These are phyloP conservation scores for Ustilago lituana DNA, from an alignment of 1,284 basidiomycete species.

Conservation along the genomic window DNA sequence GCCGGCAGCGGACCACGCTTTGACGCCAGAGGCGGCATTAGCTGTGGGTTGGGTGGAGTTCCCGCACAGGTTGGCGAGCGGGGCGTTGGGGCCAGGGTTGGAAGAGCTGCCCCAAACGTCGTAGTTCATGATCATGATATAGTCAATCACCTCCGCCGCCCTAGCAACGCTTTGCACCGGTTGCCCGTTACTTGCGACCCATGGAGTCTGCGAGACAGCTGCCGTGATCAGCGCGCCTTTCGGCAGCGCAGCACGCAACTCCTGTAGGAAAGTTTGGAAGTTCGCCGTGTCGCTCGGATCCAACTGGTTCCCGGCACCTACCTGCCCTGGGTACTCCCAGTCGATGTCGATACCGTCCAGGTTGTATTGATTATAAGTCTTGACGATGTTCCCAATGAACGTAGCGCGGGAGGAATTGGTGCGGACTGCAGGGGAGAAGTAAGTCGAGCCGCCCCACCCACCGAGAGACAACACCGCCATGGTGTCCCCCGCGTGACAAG, in stretches of 20 bases:
- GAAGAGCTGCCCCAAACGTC: constrained; percentile 55
- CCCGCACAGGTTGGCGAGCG: constrained; percentile 58
- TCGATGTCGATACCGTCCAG: constrained; percentile 74
- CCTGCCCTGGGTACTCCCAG: constrained; percentile 69
- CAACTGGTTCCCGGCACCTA: constrained; percentile 57
- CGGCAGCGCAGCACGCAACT: constrained; percentile 68
- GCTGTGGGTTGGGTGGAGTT: constrained; percentile 56
- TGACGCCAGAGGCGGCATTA: constrained; percentile 54
- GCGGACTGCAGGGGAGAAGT: constrained; percentile 52
- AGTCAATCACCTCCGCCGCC: constrained; percentile 48
- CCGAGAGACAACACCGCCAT: constrained; percentile 56
- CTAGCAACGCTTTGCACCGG: constrained; percentile 48
- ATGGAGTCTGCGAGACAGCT: constrained; percentile 46
- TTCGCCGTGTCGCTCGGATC: constrained; percentile 49
- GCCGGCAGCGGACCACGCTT: constrained; percentile 54
- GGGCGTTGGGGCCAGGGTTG: constrained; percentile 57
- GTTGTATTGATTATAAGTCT: constrained; percentile 69
- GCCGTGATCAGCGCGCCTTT: constrained; percentile 67
- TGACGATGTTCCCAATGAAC: constrained; percentile 57
- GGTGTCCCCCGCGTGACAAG: constrained; percentile 38
- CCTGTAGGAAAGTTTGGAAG: constrained; percentile 60
- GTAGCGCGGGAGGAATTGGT: constrained; percentile 25
- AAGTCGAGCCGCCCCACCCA: constrained; percentile 52
- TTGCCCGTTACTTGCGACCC: constrained; percentile 38
- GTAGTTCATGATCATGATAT: constrained; percentile 64